phyloP scores from a whole-genome alignment of 1,139 yeast genomes.

The Geotrichum restrictum region DNA sequence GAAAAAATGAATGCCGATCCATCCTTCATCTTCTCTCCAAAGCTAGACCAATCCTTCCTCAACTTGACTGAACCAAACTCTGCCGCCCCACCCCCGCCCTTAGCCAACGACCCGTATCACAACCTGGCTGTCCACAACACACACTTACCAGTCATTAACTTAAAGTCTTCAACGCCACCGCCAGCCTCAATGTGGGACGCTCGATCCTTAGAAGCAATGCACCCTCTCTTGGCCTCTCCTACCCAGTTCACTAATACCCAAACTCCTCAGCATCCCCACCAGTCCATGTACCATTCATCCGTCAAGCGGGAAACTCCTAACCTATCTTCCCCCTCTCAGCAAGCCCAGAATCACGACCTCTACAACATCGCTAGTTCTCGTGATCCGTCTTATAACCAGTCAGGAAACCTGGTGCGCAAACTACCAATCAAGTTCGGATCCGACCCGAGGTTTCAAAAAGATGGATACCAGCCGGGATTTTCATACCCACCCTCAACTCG shows the following conservation, averaged over 20 bases:
- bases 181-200: constrained; percentile 8
- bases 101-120: background rate
- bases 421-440: constrained; percentile 18
- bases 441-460: constrained; percentile 19
- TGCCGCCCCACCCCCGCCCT: constrained; percentile 12
- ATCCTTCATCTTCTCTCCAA: constrained; percentile 37
- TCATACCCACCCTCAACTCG: background rate
- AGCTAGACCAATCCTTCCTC: constrained; percentile 23
- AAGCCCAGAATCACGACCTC: no score
- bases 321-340: no score
- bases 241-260: background rate
- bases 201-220: constrained; percentile 12
- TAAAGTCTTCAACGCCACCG: background rate
- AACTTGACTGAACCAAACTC: constrained; percentile 11
- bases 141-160: no score
- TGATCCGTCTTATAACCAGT: no score
- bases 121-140: background rate
- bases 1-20: constrained; percentile 41
- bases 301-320: no score
- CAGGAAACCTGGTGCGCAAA: constrained; percentile 2
- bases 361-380: no score
- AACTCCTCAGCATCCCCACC: background rate
- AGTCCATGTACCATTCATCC: background rate
- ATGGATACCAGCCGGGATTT: constrained; percentile 16
- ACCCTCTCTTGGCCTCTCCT: constrained; percentile 3